These are phyloP conservation scores for Fusarium zealandicum DNA, from an alignment of 2,329 filamentous ascomycete genomes.

Conservation along the genomic window DNA sequence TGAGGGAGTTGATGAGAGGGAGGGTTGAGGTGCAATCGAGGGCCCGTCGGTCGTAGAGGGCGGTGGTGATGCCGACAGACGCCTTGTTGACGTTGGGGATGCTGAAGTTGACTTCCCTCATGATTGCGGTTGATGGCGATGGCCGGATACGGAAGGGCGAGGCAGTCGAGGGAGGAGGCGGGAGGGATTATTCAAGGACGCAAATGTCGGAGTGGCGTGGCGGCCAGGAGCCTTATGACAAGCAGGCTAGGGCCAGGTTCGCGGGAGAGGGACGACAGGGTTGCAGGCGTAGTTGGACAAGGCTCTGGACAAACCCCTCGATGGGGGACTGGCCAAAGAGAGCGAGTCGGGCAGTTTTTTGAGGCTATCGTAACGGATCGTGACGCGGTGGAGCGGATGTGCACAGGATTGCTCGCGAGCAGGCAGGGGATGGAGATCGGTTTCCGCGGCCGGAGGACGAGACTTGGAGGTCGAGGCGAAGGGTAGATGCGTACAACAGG, in stretches of 20 bases:
- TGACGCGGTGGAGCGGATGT: slow-evolving; percentile 36
- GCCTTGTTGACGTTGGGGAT: slow-evolving; percentile 99
- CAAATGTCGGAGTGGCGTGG: slow-evolving; percentile 35
- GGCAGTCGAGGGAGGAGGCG: slow-evolving; percentile 18
- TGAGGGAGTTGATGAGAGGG: slow-evolving; percentile 97
- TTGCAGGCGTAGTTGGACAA: slow-evolving; percentile 13
- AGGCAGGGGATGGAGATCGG: slow-evolving; percentile 12
- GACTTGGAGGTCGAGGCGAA: slow-evolving; percentile 19
- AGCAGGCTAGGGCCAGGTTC: slow-evolving; percentile 24
- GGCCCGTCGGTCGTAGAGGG: slow-evolving; percentile 94
- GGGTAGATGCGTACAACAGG: slow-evolving; percentile 25
- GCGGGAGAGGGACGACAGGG: slow-evolving; percentile 10
- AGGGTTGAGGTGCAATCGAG: slow-evolving; percentile 98
- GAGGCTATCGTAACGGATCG: slow-evolving; percentile 37
- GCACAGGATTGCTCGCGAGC: slow-evolving; percentile 31
- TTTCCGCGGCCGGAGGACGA: slow-evolving; percentile 12
- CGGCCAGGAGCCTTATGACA: slow-evolving; percentile 31
- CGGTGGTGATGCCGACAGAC: slow-evolving; percentile 97
- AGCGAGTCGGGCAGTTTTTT: slow-evolving; percentile 32
- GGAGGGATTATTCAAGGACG: slow-evolving; percentile 36
- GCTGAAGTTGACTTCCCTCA: slow-evolving; percentile 99
- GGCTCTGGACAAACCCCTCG: slow-evolving; percentile 35
- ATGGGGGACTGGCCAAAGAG: slow-evolving; percentile 33
- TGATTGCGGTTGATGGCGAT: slow-evolving; percentile 59
- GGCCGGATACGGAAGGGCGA: slow-evolving; percentile 18